Base-by-base conservation (phyloP, 2,329 filamentous ascomycete genomes). In the Aspergillus jensenii region DNA sequence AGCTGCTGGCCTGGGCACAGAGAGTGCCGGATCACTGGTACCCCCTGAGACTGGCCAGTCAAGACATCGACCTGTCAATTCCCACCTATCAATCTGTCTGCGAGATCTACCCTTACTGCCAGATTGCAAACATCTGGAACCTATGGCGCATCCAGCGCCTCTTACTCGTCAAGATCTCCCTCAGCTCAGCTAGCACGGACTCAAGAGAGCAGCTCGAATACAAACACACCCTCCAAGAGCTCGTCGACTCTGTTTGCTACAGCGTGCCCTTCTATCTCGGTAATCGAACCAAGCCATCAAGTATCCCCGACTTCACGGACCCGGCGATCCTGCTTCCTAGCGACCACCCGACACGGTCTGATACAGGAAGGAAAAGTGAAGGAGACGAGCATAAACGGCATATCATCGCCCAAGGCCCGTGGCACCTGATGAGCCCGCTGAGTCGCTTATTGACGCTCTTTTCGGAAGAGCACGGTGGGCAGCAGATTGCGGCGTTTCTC, bases 51-150 rank as follows among this genome's bases (percentile, higher is more conserved):
- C 43, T 45, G 19, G 7, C 9, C 43, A 45, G 43, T 15, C 11
- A 3, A 45, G 43, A 45, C 9, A 11, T 25, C 19, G 43, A 45
- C 19, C 7, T 2, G 1, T 45, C 58, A 3, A 67, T 67, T 15
- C 54, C 62, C 14, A 60, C 64, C 45, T 67, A 67, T 56, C 58
- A 48, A 27, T 62, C 58, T 33, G 21, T 56, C 51, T 64, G 59
- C 40, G 65, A 67, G 25, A 50, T 66, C 23, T 68, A 68, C 49
- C 62, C 63, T 35, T 56, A 63, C 33, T 66, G 57, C 58, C 59
- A 62, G 31, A 63, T 68, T 50, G 65, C 49, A 17, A 59, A 23
- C 0, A 60, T 68, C 45, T 67, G 58, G 60, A 62, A 62, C 44
- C 27, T 60, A 15, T 62, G 58, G 55, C 58, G 58, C 44, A 15